Percentiles rank a stretch among this genome's conserved stretches.
Evolutionary conservation across 169 alveolate species (phyloP).

Genomic region (Eimeria sp.): DNA sequence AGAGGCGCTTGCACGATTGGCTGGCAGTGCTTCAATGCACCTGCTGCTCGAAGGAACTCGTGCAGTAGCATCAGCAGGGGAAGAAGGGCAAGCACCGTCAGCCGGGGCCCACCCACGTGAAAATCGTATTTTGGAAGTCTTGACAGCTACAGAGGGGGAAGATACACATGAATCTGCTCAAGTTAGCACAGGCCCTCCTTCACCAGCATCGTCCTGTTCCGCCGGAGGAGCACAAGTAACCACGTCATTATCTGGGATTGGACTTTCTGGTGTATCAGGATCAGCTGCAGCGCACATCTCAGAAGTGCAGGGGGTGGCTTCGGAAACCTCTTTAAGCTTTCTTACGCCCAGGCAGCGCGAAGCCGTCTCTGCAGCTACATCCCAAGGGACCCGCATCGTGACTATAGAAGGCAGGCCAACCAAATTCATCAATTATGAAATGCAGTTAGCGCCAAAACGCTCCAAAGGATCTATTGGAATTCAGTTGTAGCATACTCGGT

Average conservation of each 20-base stretch:
- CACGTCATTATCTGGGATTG: background rate
- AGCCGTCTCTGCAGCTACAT: slow-evolving; percentile 67
- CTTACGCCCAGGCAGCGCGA: slow-evolving; percentile 63
- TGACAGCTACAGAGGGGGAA: background rate
- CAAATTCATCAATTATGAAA: background rate
- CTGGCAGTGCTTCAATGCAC: background rate
- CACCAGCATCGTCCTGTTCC: background rate
- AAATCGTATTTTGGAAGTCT: background rate
- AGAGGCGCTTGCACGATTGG: slow-evolving; percentile 28
- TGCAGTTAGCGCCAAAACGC: background rate
- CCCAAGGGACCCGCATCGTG: slow-evolving; percentile 64
- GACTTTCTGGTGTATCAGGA: background rate
- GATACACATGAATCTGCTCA: background rate
- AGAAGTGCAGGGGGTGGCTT: background rate
- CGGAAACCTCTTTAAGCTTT: background rate
- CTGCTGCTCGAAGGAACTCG: background rate
- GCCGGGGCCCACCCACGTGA: background rate
- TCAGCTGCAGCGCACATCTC: slow-evolving; percentile 1
- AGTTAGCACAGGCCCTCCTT: background rate
- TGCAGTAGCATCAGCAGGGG: background rate
- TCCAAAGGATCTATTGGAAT: background rate
- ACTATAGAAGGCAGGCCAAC: slow-evolving; percentile 60
- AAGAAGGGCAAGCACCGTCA: background rate
- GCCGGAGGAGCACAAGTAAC: background rate
- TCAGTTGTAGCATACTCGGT: background rate